phyloP scores from a whole-genome alignment of 495 filamentous ascomycete genomes.

The Immersiella caudata region DNA sequence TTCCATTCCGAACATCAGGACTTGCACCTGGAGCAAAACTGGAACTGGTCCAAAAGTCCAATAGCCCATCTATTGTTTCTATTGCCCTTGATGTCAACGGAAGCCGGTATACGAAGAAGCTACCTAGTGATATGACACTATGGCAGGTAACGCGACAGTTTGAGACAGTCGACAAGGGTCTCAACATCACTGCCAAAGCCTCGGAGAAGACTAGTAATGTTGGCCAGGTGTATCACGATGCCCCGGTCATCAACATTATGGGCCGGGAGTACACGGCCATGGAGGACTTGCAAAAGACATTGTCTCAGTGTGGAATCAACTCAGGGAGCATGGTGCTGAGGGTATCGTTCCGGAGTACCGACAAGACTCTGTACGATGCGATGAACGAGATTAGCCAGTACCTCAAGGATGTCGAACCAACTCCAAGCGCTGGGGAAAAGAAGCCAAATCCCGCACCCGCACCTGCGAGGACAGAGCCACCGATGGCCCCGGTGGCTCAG shows the following conservation, averaged over 20 bases:
- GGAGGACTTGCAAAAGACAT: conserved; percentile 79
- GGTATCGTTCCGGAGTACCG: conserved; percentile 72
- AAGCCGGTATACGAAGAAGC: conserved; percentile 75
- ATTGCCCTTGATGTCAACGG: conserved; percentile 82
- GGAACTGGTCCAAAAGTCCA: conserved; percentile 83
- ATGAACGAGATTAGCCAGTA: conserved; percentile 76
- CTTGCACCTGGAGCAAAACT: conserved; percentile 85
- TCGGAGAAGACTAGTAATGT: conserved; percentile 60
- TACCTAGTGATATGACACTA: conserved; percentile 78
- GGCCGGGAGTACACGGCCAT: conserved; percentile 75
- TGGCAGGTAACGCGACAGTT: conserved; percentile 90
- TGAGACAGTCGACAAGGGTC: conserved; percentile 64
- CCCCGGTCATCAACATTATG: conserved; percentile 79
- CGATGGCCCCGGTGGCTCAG: conserved; percentile 23
- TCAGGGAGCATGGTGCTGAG: conserved; percentile 77
- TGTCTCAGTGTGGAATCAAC: conserved; percentile 85
- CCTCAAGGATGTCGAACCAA: conserved; percentile 55
- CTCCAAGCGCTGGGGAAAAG: conserved; percentile 17
- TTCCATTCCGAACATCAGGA: conserved; percentile 82
- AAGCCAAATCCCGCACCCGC: conserved; percentile 23
- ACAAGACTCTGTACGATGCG: conserved; percentile 80
- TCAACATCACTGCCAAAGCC: conserved; percentile 81
- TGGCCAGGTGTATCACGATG: conserved; percentile 84
- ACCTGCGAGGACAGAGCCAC: conserved; percentile 22
- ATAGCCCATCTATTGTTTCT: conserved; percentile 78